Evolutionary conservation across 2,329 filamentous ascomycete genomes (phyloP).

Genomic region (Apiospora sp.): DNA sequence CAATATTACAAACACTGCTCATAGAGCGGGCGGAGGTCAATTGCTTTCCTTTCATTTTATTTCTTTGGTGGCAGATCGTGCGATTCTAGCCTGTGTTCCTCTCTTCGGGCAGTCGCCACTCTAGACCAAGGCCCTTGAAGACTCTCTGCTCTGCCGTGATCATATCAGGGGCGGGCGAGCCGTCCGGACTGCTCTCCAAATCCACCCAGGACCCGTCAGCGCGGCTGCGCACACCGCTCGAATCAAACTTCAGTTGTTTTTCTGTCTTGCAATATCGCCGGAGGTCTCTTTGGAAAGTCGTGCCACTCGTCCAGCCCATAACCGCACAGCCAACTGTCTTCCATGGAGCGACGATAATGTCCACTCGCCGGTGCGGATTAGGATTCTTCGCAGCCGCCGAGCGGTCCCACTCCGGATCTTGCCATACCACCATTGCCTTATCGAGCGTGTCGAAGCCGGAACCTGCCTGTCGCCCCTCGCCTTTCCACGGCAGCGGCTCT

Average conservation of each 20-base stretch:
- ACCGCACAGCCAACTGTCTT: slow-evolving; percentile 88
- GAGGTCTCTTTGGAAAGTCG: slow-evolving; percentile 88
- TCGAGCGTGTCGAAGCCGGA: slow-evolving; percentile 87
- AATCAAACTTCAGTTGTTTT: slow-evolving; percentile 86
- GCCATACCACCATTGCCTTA: slow-evolving; percentile 93
- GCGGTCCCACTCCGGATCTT: slow-evolving; percentile 64
- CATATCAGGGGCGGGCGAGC: slow-evolving; percentile 65
- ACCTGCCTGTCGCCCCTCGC: slow-evolving; percentile 50
- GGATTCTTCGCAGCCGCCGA: slow-evolving; percentile 64
- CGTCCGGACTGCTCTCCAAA: slow-evolving; percentile 58
- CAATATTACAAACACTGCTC: background rate
- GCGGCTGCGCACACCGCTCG: slow-evolving; percentile 79
- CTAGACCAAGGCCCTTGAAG: slow-evolving; percentile 78
- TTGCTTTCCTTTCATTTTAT: too few relatives aligned
- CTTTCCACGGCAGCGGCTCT: slow-evolving; percentile 61
- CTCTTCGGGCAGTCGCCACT: slow-evolving; percentile 71
- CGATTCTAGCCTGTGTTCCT: slow-evolving; percentile 68
- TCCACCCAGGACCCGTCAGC: slow-evolving; percentile 74
- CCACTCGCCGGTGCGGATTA: slow-evolving; percentile 83
- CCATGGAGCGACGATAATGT: slow-evolving; percentile 92
- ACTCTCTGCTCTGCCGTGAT: slow-evolving; percentile 80
- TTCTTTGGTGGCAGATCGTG: too few relatives aligned
- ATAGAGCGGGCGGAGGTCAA: background rate
- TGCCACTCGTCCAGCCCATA: slow-evolving; percentile 87
- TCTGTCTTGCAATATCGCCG: slow-evolving; percentile 78